Base-by-base conservation (phyloP, 192 early-diverging fungal species). In the Jimgerdemannia flammicorona region DNA sequence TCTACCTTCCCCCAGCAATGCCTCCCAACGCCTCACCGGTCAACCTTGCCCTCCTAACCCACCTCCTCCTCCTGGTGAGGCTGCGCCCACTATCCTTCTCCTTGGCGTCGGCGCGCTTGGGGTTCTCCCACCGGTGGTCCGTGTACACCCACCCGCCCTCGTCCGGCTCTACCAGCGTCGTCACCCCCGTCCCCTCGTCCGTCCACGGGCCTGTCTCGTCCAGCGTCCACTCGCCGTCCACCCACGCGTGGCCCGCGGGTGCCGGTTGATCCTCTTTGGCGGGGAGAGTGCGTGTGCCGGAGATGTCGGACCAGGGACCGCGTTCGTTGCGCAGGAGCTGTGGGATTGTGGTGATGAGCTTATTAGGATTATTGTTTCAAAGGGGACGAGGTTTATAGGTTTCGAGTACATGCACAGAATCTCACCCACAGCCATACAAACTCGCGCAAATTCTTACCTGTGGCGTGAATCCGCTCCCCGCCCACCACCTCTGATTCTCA, bases 111-210 rank as follows among this genome's bases (percentile, higher is more conserved):
- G 70, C 67, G 11, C 66, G 40, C 11, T 19, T 42, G 0, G 73
- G 70, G n/a, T 81, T 83, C 40, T 79, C 69, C 83, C 83, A 84
- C 59, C 78, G 43, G 10, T 76, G 49, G 72, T 79, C 75, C 7
- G 80, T 79, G 64, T 84, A 81, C 19, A 84, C 79, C 83, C 83
- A 84, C 18, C 83, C 83, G 4, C 74, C 76, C 43, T 77, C 80
- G 67, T 84, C 83, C 9, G 77, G 75, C 4, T 77, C 67, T 7
- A 84, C 80, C n/a, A 74, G 40, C 39, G 72, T 73, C 63, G 75
- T 74, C 73, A 78, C 59, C 49, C 75, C 74, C 7, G 79, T 67
- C 41, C 59, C 72, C 59, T 81, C 77, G 70, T 84, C 75, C 43
- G 65, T 72, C 83, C 83, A 84, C 10, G 80, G 72, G 14, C 77